These are phyloP conservation scores for Starmerella roubikii DNA, from an alignment of 805 yeast species.

Conservation along the genomic window DNA sequence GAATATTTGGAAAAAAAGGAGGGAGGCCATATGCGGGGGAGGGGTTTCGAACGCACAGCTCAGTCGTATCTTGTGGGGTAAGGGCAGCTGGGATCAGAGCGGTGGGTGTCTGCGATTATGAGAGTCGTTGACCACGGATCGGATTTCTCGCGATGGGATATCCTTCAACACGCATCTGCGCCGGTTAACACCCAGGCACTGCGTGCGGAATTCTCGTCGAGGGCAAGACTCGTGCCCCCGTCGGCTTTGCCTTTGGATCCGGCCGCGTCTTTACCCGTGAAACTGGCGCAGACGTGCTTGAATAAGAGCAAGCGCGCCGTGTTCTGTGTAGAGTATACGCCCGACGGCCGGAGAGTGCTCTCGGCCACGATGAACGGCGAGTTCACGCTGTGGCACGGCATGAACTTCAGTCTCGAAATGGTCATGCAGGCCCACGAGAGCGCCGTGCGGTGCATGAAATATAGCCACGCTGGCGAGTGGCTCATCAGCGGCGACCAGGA, in stretches of 20 bases:
- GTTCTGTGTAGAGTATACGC: conserved; percentile 88
- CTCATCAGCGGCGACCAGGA: conserved; percentile 85
- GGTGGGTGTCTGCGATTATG: neutral
- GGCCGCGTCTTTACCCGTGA: conserved; percentile 52
- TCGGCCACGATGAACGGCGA: conserved; percentile 92
- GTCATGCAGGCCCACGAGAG: conserved; percentile 98
- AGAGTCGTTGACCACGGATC: conserved; percentile 34
- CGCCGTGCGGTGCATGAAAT: conserved; percentile 64
- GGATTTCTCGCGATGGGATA: conserved; percentile 49
- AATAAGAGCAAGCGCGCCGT: conserved; percentile 88
- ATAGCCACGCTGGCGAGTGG: conserved; percentile 91
- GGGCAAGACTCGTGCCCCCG: conserved; percentile 50
- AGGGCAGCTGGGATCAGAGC: too few relatives aligned
- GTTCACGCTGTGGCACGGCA: conserved; percentile 92
- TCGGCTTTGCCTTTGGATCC: conserved; percentile 40
- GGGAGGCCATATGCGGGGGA: too few relatives aligned
- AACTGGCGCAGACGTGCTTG: conserved; percentile 79
- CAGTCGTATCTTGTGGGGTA: too few relatives aligned
- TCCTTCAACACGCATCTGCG: conserved; percentile 32
- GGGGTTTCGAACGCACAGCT: too few relatives aligned
- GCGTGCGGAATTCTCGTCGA: conserved; percentile 44
- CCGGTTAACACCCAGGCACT: conserved; percentile 23
- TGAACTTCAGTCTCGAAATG: conserved; percentile 88
- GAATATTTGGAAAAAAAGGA: too few relatives aligned
- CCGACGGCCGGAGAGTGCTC: conserved; percentile 80